Percentiles rank a stretch among this genome's conserved stretches.
These are phyloP conservation scores for Ochromonas danica DNA, from an alignment of 108 stramenopile genomes.

Conservation along the genomic window DNA sequence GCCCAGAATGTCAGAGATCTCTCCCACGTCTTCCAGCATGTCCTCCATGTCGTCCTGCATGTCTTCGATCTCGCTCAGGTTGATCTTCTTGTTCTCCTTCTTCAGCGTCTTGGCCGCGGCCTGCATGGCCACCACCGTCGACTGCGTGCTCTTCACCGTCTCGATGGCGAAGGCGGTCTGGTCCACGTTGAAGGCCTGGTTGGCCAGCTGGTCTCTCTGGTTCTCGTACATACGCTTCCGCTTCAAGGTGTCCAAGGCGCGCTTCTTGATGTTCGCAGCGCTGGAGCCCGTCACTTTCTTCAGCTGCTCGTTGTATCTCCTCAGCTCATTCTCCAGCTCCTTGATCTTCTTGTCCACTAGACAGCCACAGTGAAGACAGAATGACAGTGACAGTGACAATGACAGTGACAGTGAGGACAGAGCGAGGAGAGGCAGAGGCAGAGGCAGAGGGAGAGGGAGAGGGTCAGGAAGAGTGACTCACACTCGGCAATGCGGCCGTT, in stretches of 20 bases:
- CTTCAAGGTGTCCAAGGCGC: slow-evolving; percentile 86
- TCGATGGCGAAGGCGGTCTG: slow-evolving; percentile 91
- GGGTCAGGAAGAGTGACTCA: neutral
- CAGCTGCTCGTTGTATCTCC: slow-evolving; percentile 75
- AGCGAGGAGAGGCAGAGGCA: no score
- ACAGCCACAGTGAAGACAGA: neutral
- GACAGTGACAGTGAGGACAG: no score
- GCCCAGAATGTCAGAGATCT: slow-evolving; percentile 90
- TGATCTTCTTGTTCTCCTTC: slow-evolving; percentile 72
- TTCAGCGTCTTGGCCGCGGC: slow-evolving; percentile 80
- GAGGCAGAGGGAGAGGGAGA: no score
- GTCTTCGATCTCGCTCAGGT: slow-evolving; percentile 90
- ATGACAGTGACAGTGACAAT: neutral
- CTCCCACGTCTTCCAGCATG: slow-evolving; percentile 85
- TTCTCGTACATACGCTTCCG: slow-evolving; percentile 95
- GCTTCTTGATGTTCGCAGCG: slow-evolving; percentile 70
- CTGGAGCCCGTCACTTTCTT: slow-evolving; percentile 70
- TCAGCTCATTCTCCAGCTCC: slow-evolving; percentile 69
- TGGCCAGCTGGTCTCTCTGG: slow-evolving; percentile 87
- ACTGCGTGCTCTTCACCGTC: slow-evolving; percentile 81
- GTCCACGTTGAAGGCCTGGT: slow-evolving; percentile 95
- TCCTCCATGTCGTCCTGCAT: slow-evolving; percentile 87
- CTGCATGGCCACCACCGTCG: slow-evolving; percentile 92
- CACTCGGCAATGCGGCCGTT: neutral
- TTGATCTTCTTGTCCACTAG: slow-evolving; percentile 20